A percentile compares a stretch with the other conserved stretches of the same genome.
Conservation (phyloP, 352 stramenopile genomes). For the Globisporangium paroecandrum region DNA sequence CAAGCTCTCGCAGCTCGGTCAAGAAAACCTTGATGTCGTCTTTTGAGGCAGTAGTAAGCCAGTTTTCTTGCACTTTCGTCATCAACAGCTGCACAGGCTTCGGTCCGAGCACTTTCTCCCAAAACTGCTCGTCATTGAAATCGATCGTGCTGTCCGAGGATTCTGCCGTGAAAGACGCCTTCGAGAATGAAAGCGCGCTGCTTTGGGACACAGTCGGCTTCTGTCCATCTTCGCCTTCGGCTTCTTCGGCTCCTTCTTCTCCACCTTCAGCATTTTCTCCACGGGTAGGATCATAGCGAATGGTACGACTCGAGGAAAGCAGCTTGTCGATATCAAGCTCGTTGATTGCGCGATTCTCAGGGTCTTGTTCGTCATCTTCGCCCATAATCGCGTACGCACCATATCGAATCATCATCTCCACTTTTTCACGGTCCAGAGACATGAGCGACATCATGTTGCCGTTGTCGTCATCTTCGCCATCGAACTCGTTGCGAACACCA, state of each 20-base stretch:
- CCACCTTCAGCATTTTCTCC: constrained; percentile 38
- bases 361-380: constrained; percentile 93
- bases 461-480: constrained; percentile 92
- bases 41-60: constrained; percentile 60
- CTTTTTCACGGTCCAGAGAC: constrained; percentile 96
- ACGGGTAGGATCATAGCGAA: constrained; percentile 81
- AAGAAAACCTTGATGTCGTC: constrained; percentile 84
- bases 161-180: constrained; percentile 85
- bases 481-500: constrained; percentile 90
- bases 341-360: constrained; percentile 86
- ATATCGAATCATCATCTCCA: constrained; percentile 97
- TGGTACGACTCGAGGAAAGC: constrained; percentile 81
- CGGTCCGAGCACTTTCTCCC: constrained; percentile 87
- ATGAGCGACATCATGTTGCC: constrained; percentile 91
- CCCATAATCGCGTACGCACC: constrained; percentile 97
- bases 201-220: constrained; percentile 44
- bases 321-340: constrained; percentile 88
- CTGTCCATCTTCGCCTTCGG: constrained; percentile 26
- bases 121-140: constrained; percentile 90
- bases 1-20: constrained; percentile 70
- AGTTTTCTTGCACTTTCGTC: constrained; percentile 86
- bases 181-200: constrained; percentile 83
- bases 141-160: constrained; percentile 86
- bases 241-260: constrained; percentile 36
- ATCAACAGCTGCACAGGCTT: constrained; percentile 86